phyloP scores from a whole-genome alignment of 345 rosid genomes.

The Zanthoxylum bungeanum region DNA sequence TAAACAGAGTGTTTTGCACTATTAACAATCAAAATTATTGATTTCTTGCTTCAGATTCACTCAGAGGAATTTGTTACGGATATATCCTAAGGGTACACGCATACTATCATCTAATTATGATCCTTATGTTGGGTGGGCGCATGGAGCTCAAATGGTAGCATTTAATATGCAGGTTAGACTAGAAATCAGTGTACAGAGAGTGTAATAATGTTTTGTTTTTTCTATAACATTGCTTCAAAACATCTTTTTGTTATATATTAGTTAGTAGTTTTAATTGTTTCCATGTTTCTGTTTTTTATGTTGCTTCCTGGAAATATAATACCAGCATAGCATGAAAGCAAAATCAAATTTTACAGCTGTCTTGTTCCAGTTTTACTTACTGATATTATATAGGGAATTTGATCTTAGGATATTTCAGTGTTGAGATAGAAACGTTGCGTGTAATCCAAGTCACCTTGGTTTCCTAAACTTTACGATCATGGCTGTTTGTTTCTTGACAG shows the following conservation, averaged over 20 bases:
- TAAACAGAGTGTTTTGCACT: background rate
- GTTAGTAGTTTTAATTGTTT: background rate
- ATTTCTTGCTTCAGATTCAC: slow-evolving; percentile 51
- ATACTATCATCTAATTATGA: slow-evolving; percentile 78
- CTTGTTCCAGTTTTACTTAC: background rate
- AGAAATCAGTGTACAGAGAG: background rate
- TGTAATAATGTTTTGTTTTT: background rate
- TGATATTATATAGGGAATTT: background rate
- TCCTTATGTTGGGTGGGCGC: slow-evolving; percentile 81
- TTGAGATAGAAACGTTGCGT: background rate
- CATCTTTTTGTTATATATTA: background rate
- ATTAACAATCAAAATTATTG: background rate
- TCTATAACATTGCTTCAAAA: background rate
- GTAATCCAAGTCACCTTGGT: background rate
- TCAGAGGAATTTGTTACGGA: slow-evolving; percentile 66
- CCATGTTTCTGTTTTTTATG: background rate
- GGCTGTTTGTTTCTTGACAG: slow-evolving; percentile 26
- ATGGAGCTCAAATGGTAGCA: slow-evolving; percentile 99
- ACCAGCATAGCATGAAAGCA: background rate
- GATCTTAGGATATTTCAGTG: background rate
- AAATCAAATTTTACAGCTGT: background rate
- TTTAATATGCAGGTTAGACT: slow-evolving; percentile 88
- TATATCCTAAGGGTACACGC: slow-evolving; percentile 78
- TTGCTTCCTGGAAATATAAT: background rate
- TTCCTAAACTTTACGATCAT: background rate